phyloP scores from a whole-genome alignment of 169 alveolate genomes.

The Plasmodium fragile region DNA sequence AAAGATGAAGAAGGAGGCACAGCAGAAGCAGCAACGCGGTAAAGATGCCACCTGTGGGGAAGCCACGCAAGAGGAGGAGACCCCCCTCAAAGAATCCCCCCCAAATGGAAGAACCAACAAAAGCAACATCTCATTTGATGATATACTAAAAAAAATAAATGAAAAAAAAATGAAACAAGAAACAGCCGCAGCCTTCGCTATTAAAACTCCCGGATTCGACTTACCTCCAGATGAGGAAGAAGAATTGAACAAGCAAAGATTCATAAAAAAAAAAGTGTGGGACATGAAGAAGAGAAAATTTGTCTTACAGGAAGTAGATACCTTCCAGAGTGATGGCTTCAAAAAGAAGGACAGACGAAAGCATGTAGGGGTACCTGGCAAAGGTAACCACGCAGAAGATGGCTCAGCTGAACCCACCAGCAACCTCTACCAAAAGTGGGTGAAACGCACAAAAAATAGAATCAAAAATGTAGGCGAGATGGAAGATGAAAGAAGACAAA shows the following conservation, averaged over 20 bases:
- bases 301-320: slow-evolving; percentile 65
- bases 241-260: slow-evolving; percentile 77
- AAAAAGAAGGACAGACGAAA: slow-evolving; percentile 51
- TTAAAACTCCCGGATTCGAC: slow-evolving; percentile 75
- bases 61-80: not conserved
- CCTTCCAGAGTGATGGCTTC: slow-evolving; percentile 30
- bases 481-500: slow-evolving; percentile 61
- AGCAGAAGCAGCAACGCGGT: not conserved
- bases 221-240: slow-evolving; percentile 83
- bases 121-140: slow-evolving; percentile 50
- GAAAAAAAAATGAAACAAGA: slow-evolving; percentile 40
- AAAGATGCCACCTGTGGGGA: not conserved
- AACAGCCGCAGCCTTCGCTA: slow-evolving; percentile 23
- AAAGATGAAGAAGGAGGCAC: not conserved
- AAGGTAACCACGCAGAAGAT: not conserved
- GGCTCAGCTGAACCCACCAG: not conserved
- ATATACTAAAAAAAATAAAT: slow-evolving; percentile 66
- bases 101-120: not conserved
- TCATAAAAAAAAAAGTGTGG: slow-evolving; percentile 78
- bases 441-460: slow-evolving; percentile 77
- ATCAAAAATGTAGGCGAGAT: slow-evolving; percentile 82
- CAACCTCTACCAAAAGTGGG: slow-evolving; percentile 81
- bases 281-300: slow-evolving; percentile 76
- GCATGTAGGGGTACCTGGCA: not conserved
- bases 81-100: not conserved